A percentile compares a stretch with the other conserved stretches of the same genome.
phyloP scores from a whole-genome alignment of 73 alveolate species.

The Tetrahymena elliotti region DNA sequence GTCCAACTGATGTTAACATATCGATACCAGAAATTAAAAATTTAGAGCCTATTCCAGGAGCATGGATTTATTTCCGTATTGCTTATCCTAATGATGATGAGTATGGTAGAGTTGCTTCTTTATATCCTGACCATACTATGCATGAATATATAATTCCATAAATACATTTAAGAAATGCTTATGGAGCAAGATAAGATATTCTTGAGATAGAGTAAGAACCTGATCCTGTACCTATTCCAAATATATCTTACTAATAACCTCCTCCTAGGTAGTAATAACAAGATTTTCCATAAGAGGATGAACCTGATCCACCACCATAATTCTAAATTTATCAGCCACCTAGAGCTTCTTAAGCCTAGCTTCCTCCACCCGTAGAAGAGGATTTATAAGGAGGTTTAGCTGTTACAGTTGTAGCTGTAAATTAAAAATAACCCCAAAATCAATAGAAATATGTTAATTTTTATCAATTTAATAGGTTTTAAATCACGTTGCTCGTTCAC shows the following conservation, averaged over 20 bases:
- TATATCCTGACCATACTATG: slow-evolving; percentile 44
- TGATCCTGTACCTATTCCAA: background rate
- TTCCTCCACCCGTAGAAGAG: background rate
- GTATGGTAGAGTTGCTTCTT: slow-evolving; percentile 32
- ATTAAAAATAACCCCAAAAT: background rate
- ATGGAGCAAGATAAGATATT: slow-evolving; percentile 30
- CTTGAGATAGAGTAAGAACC: background rate
- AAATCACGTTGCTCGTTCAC: slow-evolving; percentile 46
- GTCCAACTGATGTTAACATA: slow-evolving; percentile 56
- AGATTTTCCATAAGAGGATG: background rate
- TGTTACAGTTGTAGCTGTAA: background rate
- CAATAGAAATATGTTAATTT: background rate
- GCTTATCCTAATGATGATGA: slow-evolving; percentile 65
- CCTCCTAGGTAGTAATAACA: slow-evolving; percentile 10
- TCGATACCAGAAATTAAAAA: slow-evolving; percentile 57
- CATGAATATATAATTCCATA: slow-evolving; percentile 57
- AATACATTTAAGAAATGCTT: slow-evolving; percentile 45
- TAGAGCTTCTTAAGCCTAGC: background rate
- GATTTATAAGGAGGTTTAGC: background rate
- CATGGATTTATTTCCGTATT: slow-evolving; percentile 53
- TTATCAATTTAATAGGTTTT: background rate
- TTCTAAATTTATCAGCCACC: background rate
- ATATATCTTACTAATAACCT: background rate
- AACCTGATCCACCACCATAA: background rate
- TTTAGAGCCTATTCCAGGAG: slow-evolving; percentile 52